Evolutionary conservation across 2,329 filamentous ascomycete genomes (phyloP), one percentile per base, ranked within the genome.

Genomic region (Coniochaeta sp.): DNA sequence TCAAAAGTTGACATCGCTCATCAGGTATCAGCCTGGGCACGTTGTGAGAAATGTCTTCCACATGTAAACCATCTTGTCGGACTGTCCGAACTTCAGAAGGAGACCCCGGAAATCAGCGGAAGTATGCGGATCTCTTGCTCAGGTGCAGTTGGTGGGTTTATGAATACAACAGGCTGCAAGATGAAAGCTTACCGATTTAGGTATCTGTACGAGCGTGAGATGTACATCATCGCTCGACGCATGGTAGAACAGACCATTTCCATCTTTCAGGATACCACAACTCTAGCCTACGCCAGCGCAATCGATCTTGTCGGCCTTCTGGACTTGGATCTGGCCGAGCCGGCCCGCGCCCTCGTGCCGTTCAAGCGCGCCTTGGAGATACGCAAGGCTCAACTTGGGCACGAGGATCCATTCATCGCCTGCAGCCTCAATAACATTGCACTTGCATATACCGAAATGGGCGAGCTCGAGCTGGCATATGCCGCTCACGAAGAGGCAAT

Each of bases 201-300:
- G 67, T 71, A 72, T 60, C 63, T 73, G 8, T 73, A 72, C 61
- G 70, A 72, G 61, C 62, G 65, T 2, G 71, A 72, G 61, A 62
- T 63, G 36, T 72, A 69, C 52, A 60, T 58, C 32, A 60, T 66
- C 16, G 69, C 70, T 9, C 42, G 59, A 38, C 60, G 57, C 10
- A 62, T 72, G 42, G 62, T 70, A 16, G 57, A 67, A 7, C 59
- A 62, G 58, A 69, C 69, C 3, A 38, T 38, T 14, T 17, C 10
- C 16, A 38, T 4, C 10, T 38, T 38, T 14, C 6, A 14, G 12
- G 36, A 70, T 57, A 67, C 62, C 32, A 60, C 63, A 10, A 66
- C 61, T 17, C 59, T 70, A 6, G 63, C 62, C 10, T 71, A 68
- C 61, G 68, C 70, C 1, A 70, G 66, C 57, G 69, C 69, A 32